phyloP scores from a whole-genome alignment of 2,329 filamentous ascomycete species.

The Penicillium fuscoglaucum region DNA sequence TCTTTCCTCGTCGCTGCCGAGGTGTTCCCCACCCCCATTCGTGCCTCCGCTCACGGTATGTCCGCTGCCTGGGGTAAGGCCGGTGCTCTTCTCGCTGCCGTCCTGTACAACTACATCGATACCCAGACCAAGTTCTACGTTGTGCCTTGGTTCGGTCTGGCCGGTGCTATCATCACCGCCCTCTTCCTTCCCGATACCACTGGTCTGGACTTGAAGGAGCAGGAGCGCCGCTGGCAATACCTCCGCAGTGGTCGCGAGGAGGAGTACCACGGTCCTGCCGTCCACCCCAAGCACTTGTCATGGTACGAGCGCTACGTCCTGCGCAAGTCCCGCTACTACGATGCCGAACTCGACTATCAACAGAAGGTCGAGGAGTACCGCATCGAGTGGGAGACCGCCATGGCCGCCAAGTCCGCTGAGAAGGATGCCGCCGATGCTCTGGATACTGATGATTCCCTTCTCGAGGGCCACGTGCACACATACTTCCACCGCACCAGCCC shows the following conservation, averaged over 20 bases:
- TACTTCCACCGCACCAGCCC: constrained; percentile 57
- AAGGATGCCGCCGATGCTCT: constrained; percentile 41
- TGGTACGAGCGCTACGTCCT: constrained; percentile 75
- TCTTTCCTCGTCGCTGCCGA: constrained; percentile 96
- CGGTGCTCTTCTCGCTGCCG: constrained; percentile 80
- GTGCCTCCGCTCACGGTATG: constrained; percentile 90
- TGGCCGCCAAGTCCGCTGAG: constrained; percentile 52
- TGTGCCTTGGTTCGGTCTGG: constrained; percentile 92
- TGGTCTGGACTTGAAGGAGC: constrained; percentile 93
- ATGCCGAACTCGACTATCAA: constrained; percentile 79
- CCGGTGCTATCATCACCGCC: constrained; percentile 77
- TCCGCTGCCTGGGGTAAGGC: constrained; percentile 89
- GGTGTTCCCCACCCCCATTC: constrained; percentile 92
- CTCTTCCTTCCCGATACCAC: constrained; percentile 96
- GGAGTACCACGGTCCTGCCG: constrained; percentile 90
- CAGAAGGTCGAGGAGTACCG: constrained; percentile 82
- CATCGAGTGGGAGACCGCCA: constrained; percentile 54
- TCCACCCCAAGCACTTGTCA: constrained; percentile 85
- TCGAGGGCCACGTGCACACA: constrained; percentile 51
- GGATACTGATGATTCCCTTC: constrained; percentile 49
- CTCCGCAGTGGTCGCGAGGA: constrained; percentile 73
- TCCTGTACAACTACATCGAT: constrained; percentile 94
- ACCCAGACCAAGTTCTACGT: constrained; percentile 83
- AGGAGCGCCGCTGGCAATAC: constrained; percentile 89
- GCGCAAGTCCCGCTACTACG: constrained; percentile 77